These are phyloP conservation scores for Daldinia loculata DNA, from an alignment of 495 filamentous ascomycete species.

Conservation along the genomic window DNA sequence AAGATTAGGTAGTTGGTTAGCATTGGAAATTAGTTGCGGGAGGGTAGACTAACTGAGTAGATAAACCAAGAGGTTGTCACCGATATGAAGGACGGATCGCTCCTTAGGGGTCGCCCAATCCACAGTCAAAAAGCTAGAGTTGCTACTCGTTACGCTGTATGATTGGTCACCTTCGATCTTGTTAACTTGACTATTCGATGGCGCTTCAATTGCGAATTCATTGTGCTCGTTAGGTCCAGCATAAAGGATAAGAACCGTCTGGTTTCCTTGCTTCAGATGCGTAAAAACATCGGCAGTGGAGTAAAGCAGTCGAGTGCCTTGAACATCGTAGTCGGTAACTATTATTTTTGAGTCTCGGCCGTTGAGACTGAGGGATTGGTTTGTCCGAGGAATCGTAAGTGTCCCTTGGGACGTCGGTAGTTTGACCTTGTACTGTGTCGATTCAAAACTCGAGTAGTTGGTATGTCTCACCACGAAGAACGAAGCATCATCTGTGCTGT, in stretches of 20 bases:
- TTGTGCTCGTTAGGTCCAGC: conserved; percentile 74
- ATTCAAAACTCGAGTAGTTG: conserved; percentile 63
- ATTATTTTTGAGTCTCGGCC: conserved; percentile 79
- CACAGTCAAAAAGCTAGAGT: conserved; percentile 48
- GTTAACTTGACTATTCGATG: conserved; percentile 52
- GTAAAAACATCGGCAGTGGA: conserved; percentile 81
- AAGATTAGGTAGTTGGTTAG: background rate
- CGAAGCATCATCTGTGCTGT: conserved; percentile 57
- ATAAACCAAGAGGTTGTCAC: conserved; percentile 59
- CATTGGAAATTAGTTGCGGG: background rate
- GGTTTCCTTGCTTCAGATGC: conserved; percentile 50
- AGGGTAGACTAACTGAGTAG: conserved; percentile 51
- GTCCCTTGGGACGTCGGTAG: conserved; percentile 68
- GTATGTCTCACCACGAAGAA: conserved; percentile 74
- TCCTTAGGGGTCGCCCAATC: conserved; percentile 25
- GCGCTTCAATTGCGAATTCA: conserved; percentile 66
- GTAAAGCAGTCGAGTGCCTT: conserved; percentile 71
- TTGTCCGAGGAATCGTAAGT: conserved; percentile 70
- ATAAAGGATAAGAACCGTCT: conserved; percentile 72
- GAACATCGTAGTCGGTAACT: conserved; percentile 76
- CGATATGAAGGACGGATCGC: conserved; percentile 58
- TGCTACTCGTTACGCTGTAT: conserved; percentile 49
- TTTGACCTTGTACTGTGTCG: conserved; percentile 68
- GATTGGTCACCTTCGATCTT: conserved; percentile 59
- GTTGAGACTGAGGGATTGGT: conserved; percentile 67